A percentile compares a stretch with the other conserved stretches of the same genome.
These are phyloP conservation scores for Calonectria pteridis DNA, from an alignment of 2,329 filamentous ascomycete genomes.

Conservation along the genomic window DNA sequence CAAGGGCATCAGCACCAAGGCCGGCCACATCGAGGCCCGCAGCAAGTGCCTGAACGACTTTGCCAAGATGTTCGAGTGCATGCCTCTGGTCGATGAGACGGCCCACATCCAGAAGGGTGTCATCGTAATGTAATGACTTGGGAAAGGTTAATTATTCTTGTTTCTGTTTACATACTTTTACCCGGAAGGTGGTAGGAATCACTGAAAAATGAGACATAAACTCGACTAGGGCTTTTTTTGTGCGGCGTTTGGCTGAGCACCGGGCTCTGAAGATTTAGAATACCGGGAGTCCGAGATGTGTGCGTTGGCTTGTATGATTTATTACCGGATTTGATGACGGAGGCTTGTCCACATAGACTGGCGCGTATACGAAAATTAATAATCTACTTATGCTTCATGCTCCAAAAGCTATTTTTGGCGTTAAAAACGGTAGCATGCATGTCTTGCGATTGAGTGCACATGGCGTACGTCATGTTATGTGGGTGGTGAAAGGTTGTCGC, in stretches of 20 bases:
- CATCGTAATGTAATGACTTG: constrained; percentile 27
- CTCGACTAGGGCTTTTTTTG: background rate
- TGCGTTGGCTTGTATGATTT: background rate
- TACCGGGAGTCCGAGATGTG: background rate
- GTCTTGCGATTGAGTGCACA: background rate
- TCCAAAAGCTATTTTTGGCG: background rate
- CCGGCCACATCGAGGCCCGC: constrained; percentile 49
- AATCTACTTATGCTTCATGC: background rate
- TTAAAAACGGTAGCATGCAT: background rate
- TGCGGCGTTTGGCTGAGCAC: constrained; percentile 2
- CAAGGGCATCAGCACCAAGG: constrained; percentile 50
- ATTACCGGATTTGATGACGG: background rate
- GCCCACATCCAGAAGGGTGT: constrained; percentile 51
- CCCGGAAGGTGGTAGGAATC: background rate
- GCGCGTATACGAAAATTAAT: constrained; percentile 8
- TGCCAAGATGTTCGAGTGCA: constrained; percentile 49
- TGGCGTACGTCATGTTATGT: constrained; percentile 11
- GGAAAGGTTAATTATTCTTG: background rate
- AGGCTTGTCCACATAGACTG: background rate
- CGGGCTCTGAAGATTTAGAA: background rate
- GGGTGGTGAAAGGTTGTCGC: background rate
- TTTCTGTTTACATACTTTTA: constrained; percentile 8
- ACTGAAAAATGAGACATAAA: background rate
- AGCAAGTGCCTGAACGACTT: constrained; percentile 53
- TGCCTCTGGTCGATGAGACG: constrained; percentile 51